Evolutionary conservation across 352 stramenopile species (phyloP).

Genomic region (Globisporangium echinulatum): DNA sequence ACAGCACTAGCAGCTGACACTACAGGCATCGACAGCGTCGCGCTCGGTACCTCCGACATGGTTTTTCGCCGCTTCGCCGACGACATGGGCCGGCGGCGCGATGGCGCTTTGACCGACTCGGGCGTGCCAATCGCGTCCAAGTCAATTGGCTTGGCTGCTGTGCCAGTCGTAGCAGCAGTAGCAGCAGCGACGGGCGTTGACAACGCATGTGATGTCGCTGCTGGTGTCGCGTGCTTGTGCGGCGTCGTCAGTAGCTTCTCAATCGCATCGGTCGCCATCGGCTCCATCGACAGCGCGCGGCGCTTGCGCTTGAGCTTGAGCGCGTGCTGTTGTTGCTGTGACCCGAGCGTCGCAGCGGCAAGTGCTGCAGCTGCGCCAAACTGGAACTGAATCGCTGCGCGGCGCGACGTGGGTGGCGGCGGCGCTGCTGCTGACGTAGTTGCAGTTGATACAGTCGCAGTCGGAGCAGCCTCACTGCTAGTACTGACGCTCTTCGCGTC

Average conservation of each 20-base stretch:
- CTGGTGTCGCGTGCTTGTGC: not conserved
- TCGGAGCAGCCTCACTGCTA: not conserved
- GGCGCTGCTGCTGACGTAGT: not conserved
- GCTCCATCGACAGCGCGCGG: constrained; percentile 59
- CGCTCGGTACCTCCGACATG: constrained; percentile 12
- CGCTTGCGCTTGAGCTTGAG: constrained; percentile 25
- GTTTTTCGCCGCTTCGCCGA: constrained; percentile 15
- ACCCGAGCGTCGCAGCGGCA: constrained; percentile 12
- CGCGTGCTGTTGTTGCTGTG: not conserved
- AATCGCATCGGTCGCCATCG: constrained; percentile 56
- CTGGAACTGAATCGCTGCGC: constrained; percentile 15
- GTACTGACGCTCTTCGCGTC: constrained; percentile 4
- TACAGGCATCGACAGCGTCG: constrained; percentile 7
- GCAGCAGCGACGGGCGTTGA: not conserved
- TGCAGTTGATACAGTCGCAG: too few species aligned
- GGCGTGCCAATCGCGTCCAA: constrained; percentile 9
- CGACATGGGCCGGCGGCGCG: constrained; percentile 4
- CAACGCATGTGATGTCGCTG: not conserved
- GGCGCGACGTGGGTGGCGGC: not conserved
- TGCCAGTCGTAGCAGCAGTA: not conserved
- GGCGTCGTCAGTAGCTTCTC: constrained; percentile 32
- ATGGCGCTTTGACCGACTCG: not conserved
- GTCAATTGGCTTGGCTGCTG: constrained; percentile 5
- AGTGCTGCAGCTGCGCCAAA: constrained; percentile 14
- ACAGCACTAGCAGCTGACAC: not conserved